phyloP scores from a whole-genome alignment of 2,329 filamentous ascomycete genomes.

The Delphinella strobiligena region DNA sequence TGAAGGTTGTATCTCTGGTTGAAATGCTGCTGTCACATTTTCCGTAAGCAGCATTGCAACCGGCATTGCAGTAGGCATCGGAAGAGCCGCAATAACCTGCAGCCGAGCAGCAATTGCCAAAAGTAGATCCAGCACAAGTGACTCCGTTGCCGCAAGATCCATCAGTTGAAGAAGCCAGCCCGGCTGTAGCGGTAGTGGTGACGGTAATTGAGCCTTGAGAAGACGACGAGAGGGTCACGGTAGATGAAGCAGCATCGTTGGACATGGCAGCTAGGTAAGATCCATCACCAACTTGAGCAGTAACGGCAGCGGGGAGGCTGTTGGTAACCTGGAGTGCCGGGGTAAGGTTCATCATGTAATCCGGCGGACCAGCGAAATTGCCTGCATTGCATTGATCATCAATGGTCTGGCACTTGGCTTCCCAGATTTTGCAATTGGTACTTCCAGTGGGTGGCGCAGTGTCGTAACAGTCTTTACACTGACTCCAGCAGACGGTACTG shows the following conservation, averaged over 20 bases:
- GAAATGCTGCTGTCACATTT: not conserved
- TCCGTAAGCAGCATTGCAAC: not conserved
- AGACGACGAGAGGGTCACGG: not conserved
- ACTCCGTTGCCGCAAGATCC: conserved; percentile 6
- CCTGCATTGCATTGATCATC: conserved; percentile 28
- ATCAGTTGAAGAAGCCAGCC: conserved; percentile 6
- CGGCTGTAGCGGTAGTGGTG: not conserved
- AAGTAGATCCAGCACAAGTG: conserved; percentile 7
- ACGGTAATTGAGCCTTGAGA: too few relatives aligned
- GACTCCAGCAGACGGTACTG: conserved; percentile 36
- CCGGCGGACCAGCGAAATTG: conserved; percentile 38
- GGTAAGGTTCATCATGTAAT: conserved; percentile 27
- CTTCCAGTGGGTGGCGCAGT: conserved; percentile 47
- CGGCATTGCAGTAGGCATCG: conserved; percentile 1
- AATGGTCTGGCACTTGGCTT: conserved; percentile 45
- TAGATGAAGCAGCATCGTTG: not conserved
- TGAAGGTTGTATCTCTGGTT: not conserved
- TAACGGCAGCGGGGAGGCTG: conserved; percentile 2
- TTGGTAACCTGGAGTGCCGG: conserved; percentile 9
- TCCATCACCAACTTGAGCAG: conserved; percentile 4
- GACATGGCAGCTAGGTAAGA: conserved; percentile 1
- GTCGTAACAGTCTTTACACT: conserved; percentile 48
- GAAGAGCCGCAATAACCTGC: conserved; percentile 7
- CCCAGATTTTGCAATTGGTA: conserved; percentile 49
- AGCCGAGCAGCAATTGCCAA: conserved; percentile 8